Conservation (phyloP, 257 asterid species). For the Capsicum chinense region DNA sequence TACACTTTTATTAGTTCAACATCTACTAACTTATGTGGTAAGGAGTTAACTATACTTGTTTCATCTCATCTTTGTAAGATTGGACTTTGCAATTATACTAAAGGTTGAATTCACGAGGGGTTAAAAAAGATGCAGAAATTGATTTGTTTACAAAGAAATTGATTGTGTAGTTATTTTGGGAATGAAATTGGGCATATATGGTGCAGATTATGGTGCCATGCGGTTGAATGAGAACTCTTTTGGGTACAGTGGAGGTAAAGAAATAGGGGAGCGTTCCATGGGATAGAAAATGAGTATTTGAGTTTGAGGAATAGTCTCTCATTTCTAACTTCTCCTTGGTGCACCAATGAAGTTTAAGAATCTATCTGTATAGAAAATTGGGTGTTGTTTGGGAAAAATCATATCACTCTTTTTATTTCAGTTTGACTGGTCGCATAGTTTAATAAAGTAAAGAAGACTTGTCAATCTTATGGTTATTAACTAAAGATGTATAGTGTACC, state of each 20-base stretch:
- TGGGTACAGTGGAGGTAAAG: neutral
- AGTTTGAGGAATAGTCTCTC: constrained; percentile 19
- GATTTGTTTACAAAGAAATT: too few relatives aligned
- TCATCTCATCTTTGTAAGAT: neutral
- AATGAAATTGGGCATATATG: too few relatives aligned
- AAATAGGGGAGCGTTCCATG: neutral
- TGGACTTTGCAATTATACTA: neutral
- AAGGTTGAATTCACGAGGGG: neutral
- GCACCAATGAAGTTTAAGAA: neutral
- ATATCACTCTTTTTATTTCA: neutral
- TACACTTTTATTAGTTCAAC: neutral
- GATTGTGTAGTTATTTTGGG: too few relatives aligned
- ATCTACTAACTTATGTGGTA: too few relatives aligned
- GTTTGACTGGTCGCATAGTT: neutral
- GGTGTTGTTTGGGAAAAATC: neutral
- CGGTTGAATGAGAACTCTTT: neutral
- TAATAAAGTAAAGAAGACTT: neutral
- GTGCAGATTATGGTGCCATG: too few relatives aligned
- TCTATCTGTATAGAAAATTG: constrained; percentile 2
- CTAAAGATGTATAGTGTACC: neutral
- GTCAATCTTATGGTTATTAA: neutral
- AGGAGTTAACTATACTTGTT: neutral
- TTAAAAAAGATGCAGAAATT: neutral
- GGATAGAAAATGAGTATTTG: neutral
- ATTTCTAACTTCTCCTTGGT: neutral